Evolutionary conservation across 2,329 filamentous ascomycete genomes (phyloP), one percentile per base, ranked within the genome.

Genomic region (Aspergillus pseudoterreus): DNA sequence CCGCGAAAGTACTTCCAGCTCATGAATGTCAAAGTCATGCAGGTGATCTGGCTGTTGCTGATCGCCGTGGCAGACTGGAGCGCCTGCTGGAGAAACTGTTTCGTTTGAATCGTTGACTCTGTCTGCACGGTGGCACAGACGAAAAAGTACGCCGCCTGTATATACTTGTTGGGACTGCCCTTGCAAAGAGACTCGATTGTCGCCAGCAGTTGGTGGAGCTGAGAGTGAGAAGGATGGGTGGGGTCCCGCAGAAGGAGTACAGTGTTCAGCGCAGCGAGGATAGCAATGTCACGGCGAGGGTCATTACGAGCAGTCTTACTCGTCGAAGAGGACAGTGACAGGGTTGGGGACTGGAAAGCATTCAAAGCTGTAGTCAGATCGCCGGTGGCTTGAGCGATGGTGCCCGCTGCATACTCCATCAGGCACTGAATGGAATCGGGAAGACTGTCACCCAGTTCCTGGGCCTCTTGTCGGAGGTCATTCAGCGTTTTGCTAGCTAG

Each of bases 11-110:
- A 87, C 47, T 85, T 82, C 63, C 82, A 84, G 47, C 88, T 87
- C 87, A 96, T 95, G 57, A 94, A 85, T 59, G 85, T 91, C 53
- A 96, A 82, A 5, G 87, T 85, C 57, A 96, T 87, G 44, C 86
- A 86, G n/a, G 91, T 80, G 49, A 92, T 86, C 57, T 95, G 88
- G 27, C 83, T 83, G 66, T 96, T 96, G 49, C 79, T 78, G 8
- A 87, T 84, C 6, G 77, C 76, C 57, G 86, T 86, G 11, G 88
- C 86, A 2, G 84, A 82, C 36, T 81, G 79, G 39, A 96, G 79
- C 2, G 90, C 87, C 36, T 80, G 78, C 54, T 89, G 84, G 49
- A 96, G 85, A 63, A 87, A 84, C 38, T 86, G 82, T 71, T 96
- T 96, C 50, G 88, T 85, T 55, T 87, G 82, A 53, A 89, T 84